These are phyloP conservation scores for Pseudocercospora cruenta DNA, from an alignment of 2,329 filamentous ascomycete species.

Conservation along the genomic window DNA sequence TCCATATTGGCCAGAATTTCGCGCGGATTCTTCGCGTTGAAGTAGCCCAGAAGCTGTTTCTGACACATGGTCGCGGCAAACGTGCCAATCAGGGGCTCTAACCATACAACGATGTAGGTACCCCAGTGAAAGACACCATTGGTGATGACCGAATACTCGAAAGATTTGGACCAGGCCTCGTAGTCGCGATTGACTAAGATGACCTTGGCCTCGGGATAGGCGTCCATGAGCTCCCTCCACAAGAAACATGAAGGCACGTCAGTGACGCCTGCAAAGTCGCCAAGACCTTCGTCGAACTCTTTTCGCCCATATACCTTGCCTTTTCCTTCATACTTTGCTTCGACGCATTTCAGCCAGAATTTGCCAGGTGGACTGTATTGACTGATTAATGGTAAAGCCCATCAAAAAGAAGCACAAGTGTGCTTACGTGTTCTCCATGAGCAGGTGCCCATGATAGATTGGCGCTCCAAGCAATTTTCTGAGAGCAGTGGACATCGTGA, in stretches of 20 bases:
- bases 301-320: background rate
- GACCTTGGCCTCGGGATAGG: constrained; percentile 34
- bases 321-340: constrained; percentile 5
- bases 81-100: background rate
- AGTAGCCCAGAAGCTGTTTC: background rate
- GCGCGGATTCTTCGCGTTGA: background rate
- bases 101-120: background rate
- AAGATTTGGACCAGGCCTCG: constrained; percentile 2
- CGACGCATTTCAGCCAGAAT: background rate
- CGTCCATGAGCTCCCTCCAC: constrained; percentile 35
- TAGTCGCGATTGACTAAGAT: constrained; percentile 28
- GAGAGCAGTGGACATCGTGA: background rate
- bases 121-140: background rate
- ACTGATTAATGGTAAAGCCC: no score
- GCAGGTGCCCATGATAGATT: background rate
- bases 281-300: background rate
- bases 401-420: background rate
- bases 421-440: background rate
- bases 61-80: background rate
- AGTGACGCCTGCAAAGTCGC: background rate
- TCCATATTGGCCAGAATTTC: constrained; percentile 24
- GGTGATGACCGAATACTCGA: background rate
- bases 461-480: background rate
- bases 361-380: background rate
- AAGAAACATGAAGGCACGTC: background rate